phyloP scores from a whole-genome alignment of 345 rosid species.

The Boechera retrofracta region DNA sequence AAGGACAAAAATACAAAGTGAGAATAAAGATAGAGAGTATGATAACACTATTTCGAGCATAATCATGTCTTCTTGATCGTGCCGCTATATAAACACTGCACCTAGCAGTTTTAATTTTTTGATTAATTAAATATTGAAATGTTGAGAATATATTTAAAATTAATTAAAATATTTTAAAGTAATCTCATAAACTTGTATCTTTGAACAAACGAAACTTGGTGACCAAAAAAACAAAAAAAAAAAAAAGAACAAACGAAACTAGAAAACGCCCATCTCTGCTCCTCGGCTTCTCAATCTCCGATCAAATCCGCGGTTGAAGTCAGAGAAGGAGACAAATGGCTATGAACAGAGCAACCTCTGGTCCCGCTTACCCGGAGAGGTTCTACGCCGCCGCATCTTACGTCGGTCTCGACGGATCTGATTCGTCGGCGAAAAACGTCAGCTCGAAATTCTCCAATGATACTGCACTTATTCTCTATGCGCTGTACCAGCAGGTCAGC shows the following conservation, averaged over 20 bases:
- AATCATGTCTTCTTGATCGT: slow-evolving; percentile 19
- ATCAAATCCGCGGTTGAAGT: slow-evolving; percentile 41
- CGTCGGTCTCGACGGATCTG: slow-evolving; percentile 92
- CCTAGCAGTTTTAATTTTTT: background rate
- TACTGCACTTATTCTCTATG: slow-evolving; percentile 86
- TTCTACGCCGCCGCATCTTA: slow-evolving; percentile 94
- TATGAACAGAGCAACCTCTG: slow-evolving; percentile 88
- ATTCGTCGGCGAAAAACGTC: slow-evolving; percentile 56
- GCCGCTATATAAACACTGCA: slow-evolving; percentile 40
- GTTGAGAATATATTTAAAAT: background rate
- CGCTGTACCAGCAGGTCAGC: slow-evolving; percentile 80
- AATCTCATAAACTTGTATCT: slow-evolving; percentile 28
- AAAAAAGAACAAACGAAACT: slow-evolving; percentile 5
- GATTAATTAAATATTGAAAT: background rate
- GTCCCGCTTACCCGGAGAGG: slow-evolving; percentile 96
- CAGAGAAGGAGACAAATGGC: slow-evolving; percentile 43
- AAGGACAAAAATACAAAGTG: background rate
- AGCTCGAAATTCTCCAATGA: slow-evolving; percentile 80
- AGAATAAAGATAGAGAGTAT: background rate
- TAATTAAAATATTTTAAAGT: slow-evolving; percentile 6
- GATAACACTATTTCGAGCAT: background rate
- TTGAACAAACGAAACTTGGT: slow-evolving; percentile 10
- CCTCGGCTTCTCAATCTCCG: slow-evolving; percentile 41
- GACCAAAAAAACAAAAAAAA: too few relatives aligned
- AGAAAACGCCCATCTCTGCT: slow-evolving; percentile 33